Evolutionary conservation across 306 rosid genomes (phyloP).

Genomic region (Hippophae tibetana): DNA sequence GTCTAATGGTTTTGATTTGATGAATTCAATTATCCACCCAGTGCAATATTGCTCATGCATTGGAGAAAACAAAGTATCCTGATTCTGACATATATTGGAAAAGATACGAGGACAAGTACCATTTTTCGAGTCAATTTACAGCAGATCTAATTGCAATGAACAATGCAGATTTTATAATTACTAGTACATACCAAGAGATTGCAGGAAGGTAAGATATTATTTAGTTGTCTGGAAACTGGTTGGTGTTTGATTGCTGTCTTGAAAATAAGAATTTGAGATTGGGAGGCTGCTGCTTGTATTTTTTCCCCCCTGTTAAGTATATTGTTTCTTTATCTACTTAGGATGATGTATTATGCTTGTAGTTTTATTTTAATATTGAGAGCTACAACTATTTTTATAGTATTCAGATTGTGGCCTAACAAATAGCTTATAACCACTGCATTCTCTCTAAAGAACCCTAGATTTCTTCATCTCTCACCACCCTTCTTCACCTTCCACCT

Average conservation of each 20-base stretch:
- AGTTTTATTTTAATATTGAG: neutral
- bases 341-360: neutral
- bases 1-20: neutral
- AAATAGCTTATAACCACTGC: no score
- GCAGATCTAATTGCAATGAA: constrained; percentile 94
- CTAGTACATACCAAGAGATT: constrained; percentile 96
- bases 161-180: constrained; percentile 86
- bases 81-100: constrained; percentile 86
- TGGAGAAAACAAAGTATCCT: constrained; percentile 94
- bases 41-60: constrained; percentile 87
- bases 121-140: constrained; percentile 87
- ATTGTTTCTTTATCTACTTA: neutral
- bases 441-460: no score
- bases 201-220: constrained; percentile 66
- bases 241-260: neutral
- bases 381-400: no score
- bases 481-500: no score
- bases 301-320: neutral
- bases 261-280: neutral
- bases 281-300: neutral
- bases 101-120: constrained; percentile 74
- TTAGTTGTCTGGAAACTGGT: neutral
- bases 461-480: no score
- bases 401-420: no score
- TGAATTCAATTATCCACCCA: constrained; percentile 9